These are phyloP conservation scores for Ogataea saltuana DNA, from an alignment of 805 yeast genomes.

Conservation along the genomic window DNA sequence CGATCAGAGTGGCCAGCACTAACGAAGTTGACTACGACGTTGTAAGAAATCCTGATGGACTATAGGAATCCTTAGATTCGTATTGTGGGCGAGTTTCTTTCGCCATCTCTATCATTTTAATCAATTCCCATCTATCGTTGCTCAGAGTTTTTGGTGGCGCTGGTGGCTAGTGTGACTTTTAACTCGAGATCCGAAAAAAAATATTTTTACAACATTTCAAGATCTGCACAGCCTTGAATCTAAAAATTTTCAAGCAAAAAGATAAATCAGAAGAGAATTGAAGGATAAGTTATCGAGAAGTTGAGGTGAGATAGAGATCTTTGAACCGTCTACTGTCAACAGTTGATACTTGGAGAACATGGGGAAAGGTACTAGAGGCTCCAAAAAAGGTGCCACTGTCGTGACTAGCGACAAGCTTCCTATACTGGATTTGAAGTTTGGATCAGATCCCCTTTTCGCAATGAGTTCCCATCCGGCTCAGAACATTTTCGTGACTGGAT, in stretches of 20 bases:
- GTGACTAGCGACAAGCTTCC: slow-evolving; percentile 43
- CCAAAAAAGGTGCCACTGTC: slow-evolving; percentile 1
- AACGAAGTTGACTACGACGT: no score
- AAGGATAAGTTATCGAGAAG: neutral
- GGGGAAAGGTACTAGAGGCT: neutral
- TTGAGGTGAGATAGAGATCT: neutral
- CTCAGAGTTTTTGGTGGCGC: no score
- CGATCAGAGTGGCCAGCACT: no score
- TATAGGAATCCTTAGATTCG: no score
- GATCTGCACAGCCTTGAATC: slow-evolving; percentile 7
- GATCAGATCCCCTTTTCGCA: slow-evolving; percentile 68
- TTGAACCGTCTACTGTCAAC: neutral
- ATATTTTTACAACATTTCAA: neutral
- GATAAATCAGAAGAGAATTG: neutral
- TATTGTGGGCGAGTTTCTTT: no score
- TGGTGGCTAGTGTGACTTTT: neutral
- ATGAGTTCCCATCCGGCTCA: slow-evolving; percentile 75
- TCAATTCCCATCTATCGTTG: no score
- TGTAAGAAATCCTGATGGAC: no score
- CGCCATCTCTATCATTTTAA: no score
- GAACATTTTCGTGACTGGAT: slow-evolving; percentile 65
- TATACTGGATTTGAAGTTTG: slow-evolving; percentile 46
- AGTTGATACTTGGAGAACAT: neutral
- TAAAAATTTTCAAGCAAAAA: neutral
- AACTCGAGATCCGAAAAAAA: neutral